A percentile compares a stretch with the other conserved stretches of the same genome.
phyloP scores from a whole-genome alignment of 2,329 filamentous ascomycete genomes.

The Stachybotrys echinatus region DNA sequence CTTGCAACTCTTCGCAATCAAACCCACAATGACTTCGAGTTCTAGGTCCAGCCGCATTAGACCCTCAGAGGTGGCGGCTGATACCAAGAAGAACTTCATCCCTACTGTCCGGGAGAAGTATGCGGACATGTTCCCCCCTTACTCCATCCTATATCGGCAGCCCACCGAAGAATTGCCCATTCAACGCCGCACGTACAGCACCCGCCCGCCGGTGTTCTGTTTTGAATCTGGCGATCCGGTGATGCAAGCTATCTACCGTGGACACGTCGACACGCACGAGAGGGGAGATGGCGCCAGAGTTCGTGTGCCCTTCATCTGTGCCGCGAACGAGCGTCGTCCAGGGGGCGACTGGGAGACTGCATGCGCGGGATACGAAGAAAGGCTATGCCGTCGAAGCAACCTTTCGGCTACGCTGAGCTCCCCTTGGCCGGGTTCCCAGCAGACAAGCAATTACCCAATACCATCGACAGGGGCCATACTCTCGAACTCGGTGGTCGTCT shows the following conservation, averaged over 20 bases:
- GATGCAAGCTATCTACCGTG: constrained; percentile 55
- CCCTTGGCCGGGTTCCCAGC: constrained; percentile 44
- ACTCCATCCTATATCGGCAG: constrained; percentile 54
- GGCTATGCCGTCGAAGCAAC: constrained; percentile 68
- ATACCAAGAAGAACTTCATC: constrained; percentile 67
- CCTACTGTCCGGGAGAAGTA: constrained; percentile 57
- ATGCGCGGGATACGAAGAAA: constrained; percentile 50
- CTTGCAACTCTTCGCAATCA: neutral
- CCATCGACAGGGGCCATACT: constrained; percentile 65
- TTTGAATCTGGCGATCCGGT: constrained; percentile 55
- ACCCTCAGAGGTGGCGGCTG: constrained; percentile 61
- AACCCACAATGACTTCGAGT: constrained; percentile 3
- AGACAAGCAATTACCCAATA: constrained; percentile 61
- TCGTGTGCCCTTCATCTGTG: constrained; percentile 62
- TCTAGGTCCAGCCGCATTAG: constrained; percentile 25
- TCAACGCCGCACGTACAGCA: constrained; percentile 25
- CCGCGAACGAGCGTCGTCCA: constrained; percentile 69
- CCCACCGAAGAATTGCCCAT: constrained; percentile 41
- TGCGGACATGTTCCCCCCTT: constrained; percentile 47
- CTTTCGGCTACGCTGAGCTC: constrained; percentile 63
- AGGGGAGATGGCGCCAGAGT: constrained; percentile 25
- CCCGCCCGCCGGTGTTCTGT: constrained; percentile 39
- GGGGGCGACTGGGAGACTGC: constrained; percentile 77
- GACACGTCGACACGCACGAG: constrained; percentile 29
- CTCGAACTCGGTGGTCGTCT: constrained; percentile 67